Evolutionary conservation across 2,329 filamentous ascomycete species (phyloP).

Genomic region (Penicillium sp.): DNA sequence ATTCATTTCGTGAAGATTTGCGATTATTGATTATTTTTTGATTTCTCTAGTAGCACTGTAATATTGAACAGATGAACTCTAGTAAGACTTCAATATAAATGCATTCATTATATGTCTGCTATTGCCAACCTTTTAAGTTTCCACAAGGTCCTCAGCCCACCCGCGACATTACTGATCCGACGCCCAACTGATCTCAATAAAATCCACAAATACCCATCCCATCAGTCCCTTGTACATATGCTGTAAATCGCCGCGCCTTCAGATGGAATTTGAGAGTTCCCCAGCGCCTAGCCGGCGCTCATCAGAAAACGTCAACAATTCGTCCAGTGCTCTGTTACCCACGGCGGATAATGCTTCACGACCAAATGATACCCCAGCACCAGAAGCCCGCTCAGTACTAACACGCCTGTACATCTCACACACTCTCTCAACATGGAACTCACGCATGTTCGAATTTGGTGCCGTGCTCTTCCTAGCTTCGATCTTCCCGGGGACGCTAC

Average conservation of each 20-base stretch:
- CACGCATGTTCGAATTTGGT: slow-evolving; percentile 56
- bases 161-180: background rate
- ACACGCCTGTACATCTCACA: slow-evolving; percentile 43
- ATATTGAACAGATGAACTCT: background rate
- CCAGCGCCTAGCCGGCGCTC: background rate
- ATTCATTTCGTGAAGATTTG: background rate
- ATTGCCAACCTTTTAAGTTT: background rate
- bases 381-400: slow-evolving; percentile 9
- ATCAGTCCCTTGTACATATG: background rate
- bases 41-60: background rate
- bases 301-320: background rate
- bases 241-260: background rate
- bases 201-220: background rate
- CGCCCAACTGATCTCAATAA: background rate
- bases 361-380: background rate
- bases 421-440: slow-evolving; percentile 49
- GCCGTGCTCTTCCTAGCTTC: slow-evolving; percentile 52
- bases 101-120: background rate
- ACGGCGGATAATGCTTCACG: background rate
- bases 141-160: slow-evolving; percentile 3
- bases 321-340: background rate
- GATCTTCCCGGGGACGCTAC: slow-evolving; percentile 51
- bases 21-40: background rate
- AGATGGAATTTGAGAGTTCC: background rate
- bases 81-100: background rate